Evolutionary conservation across 108 stramenopile genomes (phyloP), one percentile per base, ranked within the genome.

Genomic region (Cyclotella sp.): DNA sequence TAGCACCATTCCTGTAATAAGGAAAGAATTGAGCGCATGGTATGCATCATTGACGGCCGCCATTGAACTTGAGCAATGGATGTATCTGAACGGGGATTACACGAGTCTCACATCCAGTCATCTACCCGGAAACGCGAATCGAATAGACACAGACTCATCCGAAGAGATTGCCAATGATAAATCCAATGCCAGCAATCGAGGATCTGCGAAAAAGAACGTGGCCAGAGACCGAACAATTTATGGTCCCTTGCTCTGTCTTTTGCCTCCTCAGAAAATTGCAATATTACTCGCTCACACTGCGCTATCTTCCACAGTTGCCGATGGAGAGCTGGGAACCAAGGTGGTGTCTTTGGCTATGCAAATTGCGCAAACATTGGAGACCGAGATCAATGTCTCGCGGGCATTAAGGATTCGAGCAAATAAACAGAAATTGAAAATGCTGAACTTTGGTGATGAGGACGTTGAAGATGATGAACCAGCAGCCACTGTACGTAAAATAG

Each of bases 201-300:
- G 52, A 41, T 66, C 46, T 30, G 47, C 71, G 34, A 46, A 73
- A 26, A 72, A 66, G 58, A 72, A 41, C 46, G 58, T 54, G 15
- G 90, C 73, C 7, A 77, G 68, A 47, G 87, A 88, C 42, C 46
- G 84, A 65, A 75, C 73, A 42, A 59, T 68, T 41, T 96, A 94
- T 65, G 97, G 97, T 10, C 93, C 95, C 0, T 86, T 90, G 47
- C 75, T 98, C 6, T 89, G 95, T 70, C 79, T 92, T 2, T 66
- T 98, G 26, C 89, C 84, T 54, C 84, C 96, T 16, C 89, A 90
- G 51, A 96, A 97, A 68, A 84, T 98, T 62, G 95, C 98, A 9
- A 92, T 97, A 29, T 85, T 98, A 40, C n/a, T 87, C 4, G 84
- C 94, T 29, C 94, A 97, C 70, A 85, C 87, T 19, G 91, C 91